Percentiles rank a stretch among this genome's conserved stretches.
Conservation (phyloP, 768 basidiomycete genomes). For the Panellus pusillus region DNA sequence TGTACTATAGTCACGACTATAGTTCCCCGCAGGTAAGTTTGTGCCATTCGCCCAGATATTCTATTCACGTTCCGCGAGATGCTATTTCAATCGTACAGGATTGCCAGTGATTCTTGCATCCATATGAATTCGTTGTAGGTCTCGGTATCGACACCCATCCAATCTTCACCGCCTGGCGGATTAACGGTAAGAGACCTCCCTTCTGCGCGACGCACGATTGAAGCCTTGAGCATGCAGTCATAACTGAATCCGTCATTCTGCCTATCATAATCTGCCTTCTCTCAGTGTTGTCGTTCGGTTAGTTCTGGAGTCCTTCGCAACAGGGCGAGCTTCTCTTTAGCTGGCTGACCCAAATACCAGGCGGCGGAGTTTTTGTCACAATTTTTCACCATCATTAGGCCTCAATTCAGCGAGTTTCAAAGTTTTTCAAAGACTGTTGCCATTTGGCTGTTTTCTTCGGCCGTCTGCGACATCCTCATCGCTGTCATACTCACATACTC, state of each 20-base stretch:
- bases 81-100: neutral
- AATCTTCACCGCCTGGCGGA: conserved; percentile 19
- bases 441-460: conserved; percentile 25
- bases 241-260: conserved; percentile 9
- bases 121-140: neutral
- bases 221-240: conserved; percentile 1
- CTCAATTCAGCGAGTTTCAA: conserved; percentile 21
- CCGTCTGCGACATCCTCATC: conserved; percentile 27
- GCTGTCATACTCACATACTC: conserved; percentile 23
- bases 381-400: conserved; percentile 12
- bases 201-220: neutral
- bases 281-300: conserved; percentile 14
- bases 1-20: neutral
- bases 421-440: conserved; percentile 19
- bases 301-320: neutral
- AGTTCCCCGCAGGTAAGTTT: conserved; percentile 18
- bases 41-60: no score
- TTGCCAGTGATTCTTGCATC: neutral
- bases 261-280: conserved; percentile 11
- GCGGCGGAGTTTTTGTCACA: conserved; percentile 11
- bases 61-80: neutral
- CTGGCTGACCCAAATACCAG: neutral
- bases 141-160: conserved; percentile 13
- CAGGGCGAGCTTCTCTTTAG: no score
- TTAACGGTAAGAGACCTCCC: conserved; percentile 1